Base-by-base conservation (phyloP, 2,329 filamentous ascomycete genomes). In the Byssoonygena ceratinophila region DNA sequence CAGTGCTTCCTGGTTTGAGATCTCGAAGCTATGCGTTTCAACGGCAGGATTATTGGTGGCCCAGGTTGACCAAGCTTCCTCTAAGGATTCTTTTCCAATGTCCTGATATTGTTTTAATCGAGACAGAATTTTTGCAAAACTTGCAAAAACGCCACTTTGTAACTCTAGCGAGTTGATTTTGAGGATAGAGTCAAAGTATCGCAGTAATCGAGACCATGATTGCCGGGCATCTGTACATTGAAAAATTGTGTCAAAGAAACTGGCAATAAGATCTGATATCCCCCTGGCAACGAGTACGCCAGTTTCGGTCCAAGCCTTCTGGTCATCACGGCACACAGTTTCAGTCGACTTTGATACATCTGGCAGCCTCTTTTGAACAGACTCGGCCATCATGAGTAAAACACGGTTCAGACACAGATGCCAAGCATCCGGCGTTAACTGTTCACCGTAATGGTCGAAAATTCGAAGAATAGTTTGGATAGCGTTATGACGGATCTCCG, bases 391-490 rank as follows among this genome's bases (percentile, higher is more conserved):
- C 54, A 80, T 81, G 67, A 95, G 90, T 1, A 95, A 76, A 5
- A 96, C 85, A 5, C 80, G 81, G 55, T 85, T 83, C 52, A 95
- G 78, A 60, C 89, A 92, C 25, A 91, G 76, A 45, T 84, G 83
- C 90, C 89, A 97, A 0, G 86, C 83, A 61, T 85, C 80, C 0
- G 87, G 76, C 37, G 79, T 83, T 3, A 96, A 74, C 50, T 85
- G 83, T 58, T 90, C 85, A 9, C 88, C 88, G 57, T 94, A 94
- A 1, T 87, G 89, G 65, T 95, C 89, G 57, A 97, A 89, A 18
- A 97, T 95, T 43, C 89, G 81, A 52, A 96, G 77, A 2, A 97
- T 73, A 0, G 91, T 96, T 66, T 96, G 91, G 20, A 96, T 86
- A 1, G 90, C 88, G 55, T 80, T 81, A 76, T 72, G 72, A 45